Percentiles rank a stretch among this genome's conserved stretches.
Conservation (phyloP, 768 basidiomycete genomes). For the Trametes sanguinea region DNA sequence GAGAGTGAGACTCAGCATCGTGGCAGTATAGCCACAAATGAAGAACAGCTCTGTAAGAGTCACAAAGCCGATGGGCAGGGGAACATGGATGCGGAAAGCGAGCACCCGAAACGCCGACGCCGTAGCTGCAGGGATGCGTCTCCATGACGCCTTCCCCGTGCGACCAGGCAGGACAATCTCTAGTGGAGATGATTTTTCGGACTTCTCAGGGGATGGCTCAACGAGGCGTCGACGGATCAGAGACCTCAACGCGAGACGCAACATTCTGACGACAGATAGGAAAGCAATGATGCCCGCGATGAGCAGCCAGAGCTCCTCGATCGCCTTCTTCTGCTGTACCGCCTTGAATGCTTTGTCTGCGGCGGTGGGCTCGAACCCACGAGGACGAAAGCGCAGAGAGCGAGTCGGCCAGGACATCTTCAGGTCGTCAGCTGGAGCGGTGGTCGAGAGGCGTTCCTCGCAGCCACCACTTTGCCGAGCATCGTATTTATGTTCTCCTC, state of each 20-base stretch:
- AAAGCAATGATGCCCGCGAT: slow-evolving; percentile 40
- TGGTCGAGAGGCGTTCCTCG: slow-evolving; percentile 14
- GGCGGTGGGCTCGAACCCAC: slow-evolving; percentile 29
- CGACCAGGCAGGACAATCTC: slow-evolving; percentile 19
- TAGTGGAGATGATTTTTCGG: slow-evolving; percentile 15
- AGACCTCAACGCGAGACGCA: slow-evolving; percentile 21
- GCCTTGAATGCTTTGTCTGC: slow-evolving; percentile 41
- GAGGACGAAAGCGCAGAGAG: slow-evolving; percentile 14
- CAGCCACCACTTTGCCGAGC: not conserved
- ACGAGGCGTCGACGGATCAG: not conserved
- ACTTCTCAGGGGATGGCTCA: not conserved
- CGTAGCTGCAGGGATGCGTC: slow-evolving; percentile 40
- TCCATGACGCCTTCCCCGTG: slow-evolving; percentile 28
- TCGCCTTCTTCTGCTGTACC: slow-evolving; percentile 38
- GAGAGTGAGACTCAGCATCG: slow-evolving; percentile 47
- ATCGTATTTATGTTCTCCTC: slow-evolving; percentile 15
- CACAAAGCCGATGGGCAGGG: slow-evolving; percentile 43
- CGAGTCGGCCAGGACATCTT: slow-evolving; percentile 14
- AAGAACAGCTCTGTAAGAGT: slow-evolving; percentile 49
- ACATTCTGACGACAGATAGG: slow-evolving; percentile 37
- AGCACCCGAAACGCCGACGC: slow-evolving; percentile 48
- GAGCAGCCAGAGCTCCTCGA: slow-evolving; percentile 45
- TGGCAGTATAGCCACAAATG: slow-evolving; percentile 46
- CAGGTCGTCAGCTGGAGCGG: not conserved
- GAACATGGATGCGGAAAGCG: slow-evolving; percentile 50